Evolutionary conservation across 2,329 filamentous ascomycete species (phyloP).

Genomic region (Penicillium sp.): DNA sequence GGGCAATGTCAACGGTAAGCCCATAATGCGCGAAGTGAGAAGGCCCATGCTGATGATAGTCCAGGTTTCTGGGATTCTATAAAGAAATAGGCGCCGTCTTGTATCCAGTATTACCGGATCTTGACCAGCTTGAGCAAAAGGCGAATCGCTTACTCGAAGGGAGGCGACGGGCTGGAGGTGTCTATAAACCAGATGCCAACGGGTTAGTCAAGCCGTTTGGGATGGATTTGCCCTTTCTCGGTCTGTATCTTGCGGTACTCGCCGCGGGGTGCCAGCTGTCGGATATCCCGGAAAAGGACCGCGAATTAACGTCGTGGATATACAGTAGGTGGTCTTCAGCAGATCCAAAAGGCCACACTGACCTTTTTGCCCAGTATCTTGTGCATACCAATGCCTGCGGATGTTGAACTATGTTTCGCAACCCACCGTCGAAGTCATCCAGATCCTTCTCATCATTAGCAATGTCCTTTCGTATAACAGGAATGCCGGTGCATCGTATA

Average conservation of each 20-base stretch:
- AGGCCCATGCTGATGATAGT: constrained; percentile 9
- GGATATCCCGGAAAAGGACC: constrained; percentile 52
- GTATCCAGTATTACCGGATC: constrained; percentile 54
- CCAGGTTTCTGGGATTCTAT: constrained; percentile 51
- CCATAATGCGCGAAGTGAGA: neutral
- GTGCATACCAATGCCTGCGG: constrained; percentile 60
- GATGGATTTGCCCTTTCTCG: constrained; percentile 56
- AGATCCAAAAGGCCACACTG: neutral
- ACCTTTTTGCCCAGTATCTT: constrained; percentile 49
- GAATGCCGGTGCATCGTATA: constrained; percentile 62
- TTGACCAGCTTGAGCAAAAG: constrained; percentile 49
- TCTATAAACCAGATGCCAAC: constrained; percentile 43
- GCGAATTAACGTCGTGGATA: constrained; percentile 60
- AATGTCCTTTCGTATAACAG: constrained; percentile 61
- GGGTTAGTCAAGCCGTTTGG: constrained; percentile 54
- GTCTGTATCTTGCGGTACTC: constrained; percentile 57
- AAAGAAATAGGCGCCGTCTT: constrained; percentile 54
- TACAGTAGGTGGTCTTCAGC: constrained; percentile 46
- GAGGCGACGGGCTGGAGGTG: constrained; percentile 41
- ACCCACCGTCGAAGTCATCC: constrained; percentile 57
- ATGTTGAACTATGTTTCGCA: constrained; percentile 62
- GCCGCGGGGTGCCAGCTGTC: constrained; percentile 60
- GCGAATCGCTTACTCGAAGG: constrained; percentile 50
- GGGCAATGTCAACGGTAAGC: constrained; percentile 43
- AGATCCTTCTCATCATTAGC: constrained; percentile 58